phyloP scores from a whole-genome alignment of 2,329 filamentous ascomycete species.

The Truncatella angustata region DNA sequence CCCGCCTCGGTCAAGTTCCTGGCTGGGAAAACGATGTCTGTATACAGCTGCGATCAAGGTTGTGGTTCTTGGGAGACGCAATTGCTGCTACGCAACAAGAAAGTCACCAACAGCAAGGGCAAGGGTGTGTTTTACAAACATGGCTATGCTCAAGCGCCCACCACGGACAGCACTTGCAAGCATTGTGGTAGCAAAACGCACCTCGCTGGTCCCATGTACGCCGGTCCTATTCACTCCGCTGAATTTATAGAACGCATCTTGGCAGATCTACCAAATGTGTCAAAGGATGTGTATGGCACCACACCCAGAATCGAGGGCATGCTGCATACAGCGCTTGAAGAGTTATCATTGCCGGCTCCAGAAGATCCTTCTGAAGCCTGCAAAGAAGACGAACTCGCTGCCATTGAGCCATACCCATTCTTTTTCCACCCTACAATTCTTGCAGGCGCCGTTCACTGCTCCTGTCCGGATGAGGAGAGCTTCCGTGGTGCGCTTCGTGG shows the following conservation, averaged over 20 bases:
- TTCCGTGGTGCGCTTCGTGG: slow-evolving; percentile 78
- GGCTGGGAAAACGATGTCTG: slow-evolving; percentile 86
- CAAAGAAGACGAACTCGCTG: slow-evolving; percentile 54
- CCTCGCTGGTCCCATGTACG: slow-evolving; percentile 92
- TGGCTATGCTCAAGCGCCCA: slow-evolving; percentile 68
- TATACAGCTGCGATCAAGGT: slow-evolving; percentile 86
- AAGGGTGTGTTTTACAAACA: slow-evolving; percentile 74
- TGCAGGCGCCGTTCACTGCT: slow-evolving; percentile 73
- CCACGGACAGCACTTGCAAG: slow-evolving; percentile 64
- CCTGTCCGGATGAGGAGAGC: slow-evolving; percentile 74
- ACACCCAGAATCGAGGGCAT: slow-evolving; percentile 83
- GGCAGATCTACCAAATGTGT: slow-evolving; percentile 64
- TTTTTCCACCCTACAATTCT: slow-evolving; percentile 78
- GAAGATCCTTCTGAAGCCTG: slow-evolving; percentile 20
- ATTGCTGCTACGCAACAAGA: slow-evolving; percentile 67
- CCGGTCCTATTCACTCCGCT: slow-evolving; percentile 79
- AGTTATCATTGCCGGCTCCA: slow-evolving; percentile 43
- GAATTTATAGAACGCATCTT: slow-evolving; percentile 81
- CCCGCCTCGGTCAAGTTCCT: slow-evolving; percentile 87
- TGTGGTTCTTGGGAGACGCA: slow-evolving; percentile 93
- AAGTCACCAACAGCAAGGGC: slow-evolving; percentile 67
- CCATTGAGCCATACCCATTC: slow-evolving; percentile 75
- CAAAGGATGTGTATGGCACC: slow-evolving; percentile 74
- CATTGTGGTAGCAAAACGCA: slow-evolving; percentile 89
- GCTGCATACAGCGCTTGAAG: slow-evolving; percentile 84